A percentile compares a stretch with the other conserved stretches of the same genome.
Conservation (phyloP, 2,329 filamentous ascomycete species). For the Paecilomyces dactylethromorphus region DNA sequence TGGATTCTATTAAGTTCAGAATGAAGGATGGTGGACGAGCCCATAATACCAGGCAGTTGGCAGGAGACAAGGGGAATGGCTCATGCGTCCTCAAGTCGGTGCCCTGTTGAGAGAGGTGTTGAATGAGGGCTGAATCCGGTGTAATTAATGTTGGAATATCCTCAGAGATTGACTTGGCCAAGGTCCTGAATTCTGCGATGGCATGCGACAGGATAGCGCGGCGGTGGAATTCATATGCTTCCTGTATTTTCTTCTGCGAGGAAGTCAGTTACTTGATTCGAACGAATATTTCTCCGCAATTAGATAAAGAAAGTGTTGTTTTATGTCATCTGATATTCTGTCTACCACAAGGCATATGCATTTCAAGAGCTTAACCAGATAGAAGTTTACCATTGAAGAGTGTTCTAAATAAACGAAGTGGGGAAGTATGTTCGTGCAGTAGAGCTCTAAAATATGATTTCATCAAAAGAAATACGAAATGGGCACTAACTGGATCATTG, state of each 20-base stretch:
- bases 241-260: neutral
- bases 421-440: neutral
- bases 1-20: neutral
- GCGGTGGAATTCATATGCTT: neutral
- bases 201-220: neutral
- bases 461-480: neutral
- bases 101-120: neutral
- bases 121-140: neutral
- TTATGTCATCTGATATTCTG: neutral
- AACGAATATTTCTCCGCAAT: neutral
- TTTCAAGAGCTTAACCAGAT: neutral
- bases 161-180: neutral
- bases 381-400: neutral
- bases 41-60: neutral
- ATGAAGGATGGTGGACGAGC: neutral
- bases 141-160: neutral
- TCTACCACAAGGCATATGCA: neutral
- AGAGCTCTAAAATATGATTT: neutral
- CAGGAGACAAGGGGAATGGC: neutral
- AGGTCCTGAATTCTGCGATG: neutral
- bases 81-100: neutral
- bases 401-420: neutral
- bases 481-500: neutral
- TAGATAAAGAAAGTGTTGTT: neutral
- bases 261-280: neutral